Conservation (phyloP, 1,139 yeast genomes). For the Pichia sp. region DNA sequence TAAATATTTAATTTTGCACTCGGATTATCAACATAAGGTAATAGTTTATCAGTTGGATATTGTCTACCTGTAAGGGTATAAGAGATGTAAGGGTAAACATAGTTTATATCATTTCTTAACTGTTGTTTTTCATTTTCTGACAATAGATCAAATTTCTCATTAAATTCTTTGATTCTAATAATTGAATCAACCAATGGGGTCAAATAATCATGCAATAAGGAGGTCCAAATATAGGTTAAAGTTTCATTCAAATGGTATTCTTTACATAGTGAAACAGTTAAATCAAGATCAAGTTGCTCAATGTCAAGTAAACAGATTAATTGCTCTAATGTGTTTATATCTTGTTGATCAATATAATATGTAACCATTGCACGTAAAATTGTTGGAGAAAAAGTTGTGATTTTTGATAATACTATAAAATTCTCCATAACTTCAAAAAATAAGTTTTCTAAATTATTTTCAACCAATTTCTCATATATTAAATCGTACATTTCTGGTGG, state of each 20-base stretch:
- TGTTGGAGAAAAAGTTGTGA: constrained; percentile 51
- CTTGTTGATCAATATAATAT: constrained; percentile 36
- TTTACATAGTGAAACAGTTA: constrained; percentile 55
- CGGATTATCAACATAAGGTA: constrained; percentile 29
- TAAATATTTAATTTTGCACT: constrained; percentile 46
- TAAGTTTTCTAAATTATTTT: constrained; percentile 26
- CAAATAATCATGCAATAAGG: constrained; percentile 54
- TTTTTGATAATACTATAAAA: constrained; percentile 41
- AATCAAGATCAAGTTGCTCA: constrained; percentile 63
- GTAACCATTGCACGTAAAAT: constrained; percentile 56
- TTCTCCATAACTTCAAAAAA: constrained; percentile 50
- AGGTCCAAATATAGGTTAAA: constrained; percentile 61
- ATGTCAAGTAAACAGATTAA: constrained; percentile 62
- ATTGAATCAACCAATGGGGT: constrained; percentile 62
- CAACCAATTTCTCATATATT: constrained; percentile 43
- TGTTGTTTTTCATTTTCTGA: constrained; percentile 5
- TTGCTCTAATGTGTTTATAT: constrained; percentile 52
- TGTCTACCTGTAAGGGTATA: constrained; percentile 69
- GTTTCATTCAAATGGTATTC: constrained; percentile 52
- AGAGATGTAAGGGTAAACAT: constrained; percentile 56
- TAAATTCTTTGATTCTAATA: constrained; percentile 30
- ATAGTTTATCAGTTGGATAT: constrained; percentile 60
- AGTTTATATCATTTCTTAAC: constrained; percentile 24
- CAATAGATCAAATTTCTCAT: constrained; percentile 2
- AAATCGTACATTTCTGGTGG: constrained; percentile 42